These are phyloP conservation scores for Heimioporus punctisporus DNA, from an alignment of 1,284 basidiomycete species.

Conservation along the genomic window DNA sequence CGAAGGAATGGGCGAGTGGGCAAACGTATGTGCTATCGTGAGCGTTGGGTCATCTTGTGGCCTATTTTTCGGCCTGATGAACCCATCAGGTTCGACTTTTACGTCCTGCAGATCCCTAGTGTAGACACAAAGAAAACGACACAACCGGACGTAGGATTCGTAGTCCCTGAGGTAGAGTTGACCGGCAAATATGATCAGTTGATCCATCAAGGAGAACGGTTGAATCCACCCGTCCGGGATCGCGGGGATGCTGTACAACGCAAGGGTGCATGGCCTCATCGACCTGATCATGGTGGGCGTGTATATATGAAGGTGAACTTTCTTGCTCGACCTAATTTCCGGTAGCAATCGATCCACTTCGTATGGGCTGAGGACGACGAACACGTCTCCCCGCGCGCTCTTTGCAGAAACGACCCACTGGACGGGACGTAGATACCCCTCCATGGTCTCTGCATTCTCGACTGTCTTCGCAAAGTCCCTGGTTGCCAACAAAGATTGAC, in stretches of 20 bases:
- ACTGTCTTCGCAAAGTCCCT: background rate
- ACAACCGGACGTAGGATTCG: background rate
- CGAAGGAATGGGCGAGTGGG: conserved; percentile 22
- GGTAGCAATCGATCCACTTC: background rate
- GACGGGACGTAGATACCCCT: conserved; percentile 25
- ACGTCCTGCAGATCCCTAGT: conserved; percentile 17
- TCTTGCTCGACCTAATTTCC: background rate
- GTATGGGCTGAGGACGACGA: background rate
- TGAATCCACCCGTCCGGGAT: background rate
- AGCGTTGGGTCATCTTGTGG: no score
- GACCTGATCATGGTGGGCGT: conserved; percentile 22
- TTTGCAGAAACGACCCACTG: background rate
- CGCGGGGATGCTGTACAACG: conserved; percentile 11
- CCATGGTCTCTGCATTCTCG: background rate
- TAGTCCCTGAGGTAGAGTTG: background rate
- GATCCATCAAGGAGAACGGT: background rate
- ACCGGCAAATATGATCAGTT: background rate
- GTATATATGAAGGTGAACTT: background rate
- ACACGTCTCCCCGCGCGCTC: background rate
- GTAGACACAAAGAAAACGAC: conserved; percentile 16
- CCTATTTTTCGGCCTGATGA: conserved; percentile 30
- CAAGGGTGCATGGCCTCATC: conserved; percentile 41
- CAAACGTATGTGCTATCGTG: conserved; percentile 24
- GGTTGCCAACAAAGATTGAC: background rate
- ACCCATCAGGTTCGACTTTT: conserved; percentile 35